Evolutionary conservation across 768 basidiomycete species (phyloP).

Genomic region (Russula earlei): DNA sequence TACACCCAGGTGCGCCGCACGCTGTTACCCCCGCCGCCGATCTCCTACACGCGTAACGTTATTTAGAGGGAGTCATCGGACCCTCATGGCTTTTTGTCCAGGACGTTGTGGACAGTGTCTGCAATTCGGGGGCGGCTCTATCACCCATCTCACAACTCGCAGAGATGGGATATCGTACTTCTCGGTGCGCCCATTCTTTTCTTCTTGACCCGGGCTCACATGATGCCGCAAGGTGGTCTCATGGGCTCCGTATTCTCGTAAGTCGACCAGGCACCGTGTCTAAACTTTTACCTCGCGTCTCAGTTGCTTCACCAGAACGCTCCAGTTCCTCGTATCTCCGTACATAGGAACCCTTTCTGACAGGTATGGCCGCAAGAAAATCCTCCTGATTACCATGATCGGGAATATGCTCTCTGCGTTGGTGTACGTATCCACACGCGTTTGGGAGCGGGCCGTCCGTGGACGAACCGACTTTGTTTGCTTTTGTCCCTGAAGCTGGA

Average conservation of each 20-base stretch:
- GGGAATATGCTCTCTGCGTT: slow-evolving; percentile 90
- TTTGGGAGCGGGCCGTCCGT: background rate
- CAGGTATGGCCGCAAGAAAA: slow-evolving; percentile 75
- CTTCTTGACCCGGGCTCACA: background rate
- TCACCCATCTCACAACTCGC: slow-evolving; percentile 47
- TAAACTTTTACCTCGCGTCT: background rate
- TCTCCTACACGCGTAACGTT: background rate
- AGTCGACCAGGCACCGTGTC: slow-evolving; percentile 23
- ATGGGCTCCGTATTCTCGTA: slow-evolving; percentile 94
- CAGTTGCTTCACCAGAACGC: slow-evolving; percentile 37
- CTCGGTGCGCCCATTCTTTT: slow-evolving; percentile 56
- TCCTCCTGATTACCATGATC: slow-evolving; percentile 81
- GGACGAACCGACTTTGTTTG: slow-evolving; percentile 1
- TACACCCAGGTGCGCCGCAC: slow-evolving; percentile 51
- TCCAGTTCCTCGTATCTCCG: slow-evolving; percentile 80
- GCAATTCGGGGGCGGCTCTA: slow-evolving; percentile 57
- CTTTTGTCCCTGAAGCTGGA: slow-evolving; percentile 50
- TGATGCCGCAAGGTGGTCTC: slow-evolving; percentile 48
- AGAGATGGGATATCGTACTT: slow-evolving; percentile 89
- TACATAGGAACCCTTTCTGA: slow-evolving; percentile 79
- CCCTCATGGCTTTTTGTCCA: slow-evolving; percentile 61
- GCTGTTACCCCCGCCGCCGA: slow-evolving; percentile 1
- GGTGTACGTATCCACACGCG: slow-evolving; percentile 43
- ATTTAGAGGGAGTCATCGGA: slow-evolving; percentile 62
- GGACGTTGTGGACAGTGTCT: slow-evolving; percentile 60